Percentiles rank a stretch among this genome's conserved stretches.
phyloP scores from a whole-genome alignment of 495 filamentous ascomycete species.

The Aspergillus affinis region DNA sequence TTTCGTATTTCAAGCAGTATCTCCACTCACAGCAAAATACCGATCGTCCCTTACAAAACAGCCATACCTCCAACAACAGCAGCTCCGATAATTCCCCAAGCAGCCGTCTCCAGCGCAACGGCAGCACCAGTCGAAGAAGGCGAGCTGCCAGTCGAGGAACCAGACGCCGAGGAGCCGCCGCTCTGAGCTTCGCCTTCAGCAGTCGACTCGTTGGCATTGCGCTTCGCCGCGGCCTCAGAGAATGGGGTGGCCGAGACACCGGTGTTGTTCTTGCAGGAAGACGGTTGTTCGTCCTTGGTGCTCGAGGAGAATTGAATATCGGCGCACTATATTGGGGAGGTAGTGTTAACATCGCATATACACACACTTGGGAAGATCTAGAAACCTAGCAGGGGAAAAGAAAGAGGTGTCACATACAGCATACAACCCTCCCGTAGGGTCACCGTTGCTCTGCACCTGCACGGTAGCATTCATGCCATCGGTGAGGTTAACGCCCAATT shows the following conservation, averaged over 20 bases:
- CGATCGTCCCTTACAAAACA: slow-evolving; percentile 23
- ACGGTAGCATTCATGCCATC: slow-evolving; percentile 61
- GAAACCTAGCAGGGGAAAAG: neutral
- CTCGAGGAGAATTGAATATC: slow-evolving; percentile 56
- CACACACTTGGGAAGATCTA: neutral
- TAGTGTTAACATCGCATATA: neutral
- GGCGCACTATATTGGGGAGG: slow-evolving; percentile 48
- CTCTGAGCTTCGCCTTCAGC: slow-evolving; percentile 27
- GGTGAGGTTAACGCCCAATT: slow-evolving; percentile 32
- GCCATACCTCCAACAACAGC: slow-evolving; percentile 32
- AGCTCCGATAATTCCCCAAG: slow-evolving; percentile 36
- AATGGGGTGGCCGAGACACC: slow-evolving; percentile 39
- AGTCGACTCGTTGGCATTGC: slow-evolving; percentile 40
- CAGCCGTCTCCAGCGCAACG: slow-evolving; percentile 31
- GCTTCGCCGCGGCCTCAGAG: slow-evolving; percentile 31
- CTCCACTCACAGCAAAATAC: neutral
- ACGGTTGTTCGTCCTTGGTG: slow-evolving; percentile 29
- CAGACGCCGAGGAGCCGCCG: slow-evolving; percentile 10
- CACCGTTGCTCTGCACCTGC: slow-evolving; percentile 57
- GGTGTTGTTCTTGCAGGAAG: slow-evolving; percentile 52
- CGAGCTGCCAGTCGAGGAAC: slow-evolving; percentile 14
- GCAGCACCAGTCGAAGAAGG: slow-evolving; percentile 29
- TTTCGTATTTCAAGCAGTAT: neutral
- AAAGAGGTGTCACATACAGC: slow-evolving; percentile 37
- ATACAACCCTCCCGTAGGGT: slow-evolving; percentile 54